Evolutionary conservation across 192 early-diverging fungal genomes (phyloP), one percentile per base, ranked within the genome.

Genomic region (Linnemannia exigua): DNA sequence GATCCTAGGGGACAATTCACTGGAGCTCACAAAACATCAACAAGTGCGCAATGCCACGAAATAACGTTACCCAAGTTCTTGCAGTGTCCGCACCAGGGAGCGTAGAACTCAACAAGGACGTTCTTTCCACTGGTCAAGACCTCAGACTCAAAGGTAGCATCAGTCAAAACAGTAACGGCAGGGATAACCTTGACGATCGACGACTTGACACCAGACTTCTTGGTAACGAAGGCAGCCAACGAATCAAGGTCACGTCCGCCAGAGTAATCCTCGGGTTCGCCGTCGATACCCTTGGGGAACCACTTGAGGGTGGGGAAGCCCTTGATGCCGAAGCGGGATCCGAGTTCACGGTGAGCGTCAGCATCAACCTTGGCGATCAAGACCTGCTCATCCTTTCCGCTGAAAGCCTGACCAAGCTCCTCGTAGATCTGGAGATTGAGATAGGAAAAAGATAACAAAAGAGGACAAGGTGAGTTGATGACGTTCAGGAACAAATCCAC

Each of bases 231-330:
- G 50, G 80, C 80, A 36, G 91, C 36, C 70, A 99, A 91, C 15
- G 91, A 88, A 33, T 97, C 95, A 14, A 98, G 88, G 74, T 96
- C 95, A 76, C 98, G 96, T 50, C 96, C 97, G 61, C 92, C 91
- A 17, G 79, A 84, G 88, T 98, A 99, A 70, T 95, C 96, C 76
- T 95, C 94, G 63, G 95, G 95, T 46, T 81, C 90, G 48, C 91
- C 89, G 28, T 91, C 90, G 50, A 89, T 89, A 77, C 94, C 96
- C 83, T 96, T 97, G 77, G 96, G 92, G 93, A 99, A 98, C 94
- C 95, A 97, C 88, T 97, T 98, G 81, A 98, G 90, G 8, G 96
- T 98, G 11, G 97, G 97, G 90, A 96, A 98, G 9, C 97, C 96
- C 74, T 91, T 81, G 68, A 99, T 88, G 63, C 87, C 95, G 87